These are phyloP conservation scores for Penicillium sp. DNA, from an alignment of 2,329 filamentous ascomycete species.

Conservation along the genomic window DNA sequence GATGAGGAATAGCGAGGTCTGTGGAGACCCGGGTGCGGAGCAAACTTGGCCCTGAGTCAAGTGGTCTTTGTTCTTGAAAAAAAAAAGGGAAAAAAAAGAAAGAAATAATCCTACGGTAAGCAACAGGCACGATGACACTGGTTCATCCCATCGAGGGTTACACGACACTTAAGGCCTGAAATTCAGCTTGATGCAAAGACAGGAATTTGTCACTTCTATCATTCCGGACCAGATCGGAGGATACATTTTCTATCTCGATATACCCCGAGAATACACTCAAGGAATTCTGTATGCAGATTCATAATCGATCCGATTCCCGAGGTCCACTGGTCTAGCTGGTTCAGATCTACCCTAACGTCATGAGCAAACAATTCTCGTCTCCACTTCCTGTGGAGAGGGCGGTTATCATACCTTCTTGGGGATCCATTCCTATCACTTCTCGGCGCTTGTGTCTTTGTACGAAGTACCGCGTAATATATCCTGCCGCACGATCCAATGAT, in stretches of 20 bases:
- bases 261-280: constrained; percentile 20
- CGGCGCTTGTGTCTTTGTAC: constrained; percentile 5
- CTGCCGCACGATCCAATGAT: too few species aligned
- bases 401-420: neutral
- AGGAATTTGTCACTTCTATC: too few species aligned
- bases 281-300: constrained; percentile 20
- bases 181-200: too few species aligned
- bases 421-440: neutral
- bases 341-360: constrained; percentile 8
- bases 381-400: neutral
- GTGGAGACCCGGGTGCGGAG: neutral
- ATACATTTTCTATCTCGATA: constrained; percentile 9
- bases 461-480: neutral
- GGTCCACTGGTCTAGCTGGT: constrained; percentile 3
- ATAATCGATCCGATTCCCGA: constrained; percentile 17
- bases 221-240: too few species aligned
- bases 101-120: neutral
- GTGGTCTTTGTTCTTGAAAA: neutral
- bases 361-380: constrained; percentile 6
- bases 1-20: too few species aligned
- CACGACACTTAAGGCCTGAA: too few species aligned
- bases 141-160: constrained; percentile 15
- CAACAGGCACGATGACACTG: neutral
- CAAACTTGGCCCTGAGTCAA: neutral
- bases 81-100: neutral